Evolutionary conservation across 2,329 filamentous ascomycete genomes (phyloP), one percentile per base, ranked within the genome.

Genomic region (Xylariales sp.): DNA sequence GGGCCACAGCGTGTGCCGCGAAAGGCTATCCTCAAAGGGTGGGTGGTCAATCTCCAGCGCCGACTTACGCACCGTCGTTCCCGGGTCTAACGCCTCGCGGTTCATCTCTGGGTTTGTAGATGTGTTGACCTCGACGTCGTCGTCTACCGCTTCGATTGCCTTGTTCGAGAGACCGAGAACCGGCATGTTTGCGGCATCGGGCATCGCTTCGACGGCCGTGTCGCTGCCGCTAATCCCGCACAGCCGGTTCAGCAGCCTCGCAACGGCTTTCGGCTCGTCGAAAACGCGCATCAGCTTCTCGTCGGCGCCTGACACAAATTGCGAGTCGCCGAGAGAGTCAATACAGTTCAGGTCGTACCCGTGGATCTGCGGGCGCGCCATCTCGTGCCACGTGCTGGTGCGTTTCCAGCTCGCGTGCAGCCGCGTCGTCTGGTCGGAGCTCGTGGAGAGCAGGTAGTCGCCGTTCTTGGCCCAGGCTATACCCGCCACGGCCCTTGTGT

Each of bases 271-370:
- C 5, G 96, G 96, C 80, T 97, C 90, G 75, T 92, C 90, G 80
- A 99, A 99, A 1, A 99, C 95, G 30, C 96, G 91, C 78, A 99
- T 88, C n/a, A 99, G 88, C 81, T 99, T 99, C 83, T 99, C 96
- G 72, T 99, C 96, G 3, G 96, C 96, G 6, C 96, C 96, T 2
- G 94, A 97, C 28, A 98, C 91, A 77, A 99, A 99, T 73, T 91
- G 91, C 7, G 88, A 86, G 7, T 87, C 80, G 7, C 89, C 90
- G 5, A 97, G 84, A 0, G 90, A 87, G 75, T 94, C 92, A 70
- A 98, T 90, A 79, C 96, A 98, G 83, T 98, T 99, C 62, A 99
- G 86, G 78, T 99, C 95, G 79, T 99, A 99, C 45, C 96, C 96
- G 78, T 99, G 96, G 71, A 99, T 99, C 78, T 99, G 96, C 3